Evolutionary conservation across 2,329 filamentous ascomycete genomes (phyloP), one percentile per base, ranked within the genome.

Genomic region (Elsinoe arachidis): DNA sequence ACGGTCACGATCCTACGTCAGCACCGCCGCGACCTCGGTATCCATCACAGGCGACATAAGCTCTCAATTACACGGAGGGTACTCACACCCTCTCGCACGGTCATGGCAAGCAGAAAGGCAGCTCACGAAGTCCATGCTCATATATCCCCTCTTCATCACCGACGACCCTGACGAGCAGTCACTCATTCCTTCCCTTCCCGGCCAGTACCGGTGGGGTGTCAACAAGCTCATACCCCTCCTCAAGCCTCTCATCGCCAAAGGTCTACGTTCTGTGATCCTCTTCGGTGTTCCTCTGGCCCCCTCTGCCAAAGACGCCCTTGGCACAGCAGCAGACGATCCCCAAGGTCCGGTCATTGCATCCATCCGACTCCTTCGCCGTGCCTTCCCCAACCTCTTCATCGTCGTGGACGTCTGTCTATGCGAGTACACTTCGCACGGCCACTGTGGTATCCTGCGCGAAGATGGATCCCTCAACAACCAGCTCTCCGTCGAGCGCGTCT

Each of bases 401-500:
- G 85, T 87, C 63, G 84, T 86, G 60, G 93, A 99, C 70, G 93
- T 99, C 59, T 97, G 93, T 69, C 85, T 99, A 6, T 99, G 93
- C 80, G 93, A 99, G 74, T 99, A 99, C 76, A 99, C 93, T 0
- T 93, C 88, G 5, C 93, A 99, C 72, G 93, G 93, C 44, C 93
- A 99, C 77, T 99, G 93, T 70, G 93, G 93, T 55, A 96, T 99
- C 65, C 80, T 99, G 46, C 84, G 90, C 58, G 90, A 96, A 64
- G 93, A 99, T 69, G 90, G 90, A 61, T 87, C 84, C 61, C 80
- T 99, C 60, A 96, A 97, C 80, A 97, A 99, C 70, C 83, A 86
- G 62, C 81, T 95, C 47, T 96, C 90, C 2, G 90, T 97, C 7
- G 92, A 97, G 69, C 86, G 93, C 61, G 91, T 99, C 65, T 92